Percentiles rank a stretch among this genome's conserved stretches.
phyloP scores from a whole-genome alignment of 768 basidiomycete species.

The Brasilioporus rufonigricans region DNA sequence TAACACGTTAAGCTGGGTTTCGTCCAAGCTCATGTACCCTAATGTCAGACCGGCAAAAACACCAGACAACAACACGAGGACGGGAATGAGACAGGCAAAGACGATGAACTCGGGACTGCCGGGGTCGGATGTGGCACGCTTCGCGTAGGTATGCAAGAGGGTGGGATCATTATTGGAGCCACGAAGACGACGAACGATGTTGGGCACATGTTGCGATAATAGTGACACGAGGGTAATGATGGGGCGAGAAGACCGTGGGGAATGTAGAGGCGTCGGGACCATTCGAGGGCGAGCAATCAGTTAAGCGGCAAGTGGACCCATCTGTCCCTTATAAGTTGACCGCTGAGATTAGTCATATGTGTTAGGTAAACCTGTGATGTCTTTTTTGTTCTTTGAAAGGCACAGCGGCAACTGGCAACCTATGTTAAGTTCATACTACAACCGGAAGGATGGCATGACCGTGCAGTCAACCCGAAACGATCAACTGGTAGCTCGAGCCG shows the following conservation, averaged over 20 bases:
- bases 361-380: neutral
- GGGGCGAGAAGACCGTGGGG: slow-evolving; percentile 42
- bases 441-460: no score
- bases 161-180: slow-evolving; percentile 7
- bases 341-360: neutral
- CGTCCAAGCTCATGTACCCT: slow-evolving; percentile 91
- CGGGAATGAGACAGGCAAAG: slow-evolving; percentile 66
- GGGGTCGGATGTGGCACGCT: slow-evolving; percentile 25
- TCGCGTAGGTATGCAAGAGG: slow-evolving; percentile 28
- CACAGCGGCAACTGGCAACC: no score
- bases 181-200: slow-evolving; percentile 30
- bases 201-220: slow-evolving; percentile 44
- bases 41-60: slow-evolving; percentile 90
- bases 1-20: slow-evolving; percentile 86
- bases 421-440: no score
- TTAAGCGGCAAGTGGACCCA: neutral
- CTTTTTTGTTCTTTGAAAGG: no score
- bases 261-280: slow-evolving; percentile 35
- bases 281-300: slow-evolving; percentile 30
- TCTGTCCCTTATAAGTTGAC: neutral
- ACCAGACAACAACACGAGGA: slow-evolving; percentile 80
- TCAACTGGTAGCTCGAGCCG: no score
- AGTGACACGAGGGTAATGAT: slow-evolving; percentile 44
- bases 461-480: no score
- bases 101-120: slow-evolving; percentile 35